Conservation (phyloP, 768 basidiomycete species). For the Tricholoma furcatifolium region DNA sequence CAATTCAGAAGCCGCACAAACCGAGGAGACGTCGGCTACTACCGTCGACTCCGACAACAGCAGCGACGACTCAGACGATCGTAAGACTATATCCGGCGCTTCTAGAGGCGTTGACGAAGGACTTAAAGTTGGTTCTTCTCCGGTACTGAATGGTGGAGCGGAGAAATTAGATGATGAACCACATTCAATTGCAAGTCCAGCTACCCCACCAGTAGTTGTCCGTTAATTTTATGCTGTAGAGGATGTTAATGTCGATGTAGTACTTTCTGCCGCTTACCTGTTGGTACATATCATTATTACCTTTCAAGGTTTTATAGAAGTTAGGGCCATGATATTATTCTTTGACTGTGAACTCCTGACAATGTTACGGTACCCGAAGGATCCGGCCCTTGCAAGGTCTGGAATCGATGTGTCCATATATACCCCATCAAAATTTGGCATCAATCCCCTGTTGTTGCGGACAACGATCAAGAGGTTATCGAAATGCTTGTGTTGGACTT, state of each 20-base stretch:
- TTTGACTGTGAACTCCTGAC: too few relatives aligned
- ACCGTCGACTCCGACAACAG: constrained; percentile 12
- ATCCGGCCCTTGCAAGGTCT: constrained; percentile 4
- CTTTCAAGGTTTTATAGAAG: too few relatives aligned
- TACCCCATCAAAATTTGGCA: constrained; percentile 14
- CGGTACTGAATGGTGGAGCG: neutral
- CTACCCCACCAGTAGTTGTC: constrained; percentile 1
- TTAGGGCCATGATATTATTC: too few relatives aligned
- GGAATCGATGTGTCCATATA: constrained; percentile 6
- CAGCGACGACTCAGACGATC: constrained; percentile 41
- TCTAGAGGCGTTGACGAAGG: constrained; percentile 6
- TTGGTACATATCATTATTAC: neutral
- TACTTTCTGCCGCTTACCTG: neutral
- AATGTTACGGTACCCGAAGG: constrained; percentile 1
- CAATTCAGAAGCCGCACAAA: constrained; percentile 12
- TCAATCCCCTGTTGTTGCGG: constrained; percentile 17
- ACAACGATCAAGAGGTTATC: constrained; percentile 11
- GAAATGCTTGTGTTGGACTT: neutral
- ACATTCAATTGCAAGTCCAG: constrained; percentile 5
- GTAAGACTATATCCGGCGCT: constrained; percentile 35
- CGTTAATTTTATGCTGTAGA: neutral
- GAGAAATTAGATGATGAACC: constrained; percentile 12
- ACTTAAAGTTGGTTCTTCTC: neutral
- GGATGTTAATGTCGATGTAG: neutral
- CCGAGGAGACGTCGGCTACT: constrained; percentile 12